Evolutionary conservation across 148 eudicot species (phyloP), one percentile per base, ranked within the genome.

Genomic region (Vaccinium myrtillus): DNA sequence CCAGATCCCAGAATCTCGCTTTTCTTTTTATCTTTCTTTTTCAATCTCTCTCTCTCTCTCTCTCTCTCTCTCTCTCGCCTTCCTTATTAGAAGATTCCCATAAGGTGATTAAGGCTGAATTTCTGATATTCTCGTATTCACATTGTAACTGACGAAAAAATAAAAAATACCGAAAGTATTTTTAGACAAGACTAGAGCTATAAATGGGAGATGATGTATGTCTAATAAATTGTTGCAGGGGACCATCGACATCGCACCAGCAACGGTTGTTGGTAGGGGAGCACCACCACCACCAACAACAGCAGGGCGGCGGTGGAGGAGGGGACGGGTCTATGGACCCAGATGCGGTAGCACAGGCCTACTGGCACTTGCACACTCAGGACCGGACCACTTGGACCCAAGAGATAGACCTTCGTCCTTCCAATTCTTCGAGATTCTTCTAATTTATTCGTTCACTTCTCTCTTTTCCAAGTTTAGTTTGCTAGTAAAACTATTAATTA

Each of bases 341-440:
- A 15, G 94, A 95, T 55, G 86, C 87, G 21, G 74, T 95, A 83
- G 98, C 98, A 46, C 93, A 91, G 75, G 92, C 98, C 51, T 95
- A 92, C 70, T 95, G 98, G 98, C 89, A 91, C 54, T 89, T 95
- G 87, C 98, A 95, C 83, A 86, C 75, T 70, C 98, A 93, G 87
- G 92, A 93, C 77, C 90, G 91, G 25, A 88, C 92, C 2, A 92
- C 95, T 77, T 95, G 98, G 98, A 95, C 98, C 78, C 98, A 94
- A 86, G 98, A 94, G 87, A 93, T 94, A n/a, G 95, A 94, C 77
- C 93, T 94, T 48, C 91, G 91, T 55, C 91, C 96, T 56, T 87
- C 73, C 16, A 67, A 4, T 25, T 8, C 16, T 27, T 25, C 39
- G 36, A 12, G 36, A 36, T 36, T 36, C 49, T 32, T 32, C 78